A percentile compares a stretch with the other conserved stretches of the same genome.
phyloP scores from a whole-genome alignment of 176 grass and related monocot species.

The Tuctoria greenei region DNA sequence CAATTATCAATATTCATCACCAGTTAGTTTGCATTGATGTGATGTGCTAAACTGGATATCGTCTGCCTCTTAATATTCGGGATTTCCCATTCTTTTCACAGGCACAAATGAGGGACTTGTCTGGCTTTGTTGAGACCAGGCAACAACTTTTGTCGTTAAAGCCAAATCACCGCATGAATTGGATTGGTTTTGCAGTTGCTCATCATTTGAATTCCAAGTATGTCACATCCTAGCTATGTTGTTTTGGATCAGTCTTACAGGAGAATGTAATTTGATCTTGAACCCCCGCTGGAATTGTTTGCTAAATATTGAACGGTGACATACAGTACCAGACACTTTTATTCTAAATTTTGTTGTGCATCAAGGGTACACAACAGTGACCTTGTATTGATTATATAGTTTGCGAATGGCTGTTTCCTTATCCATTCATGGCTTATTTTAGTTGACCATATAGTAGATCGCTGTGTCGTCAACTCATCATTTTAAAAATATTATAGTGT shows the following conservation, averaged over 20 bases:
- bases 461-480: conserved; percentile 1
- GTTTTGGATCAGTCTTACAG: conserved; percentile 11
- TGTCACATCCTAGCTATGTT: conserved; percentile 17
- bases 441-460: not conserved
- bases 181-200: conserved; percentile 97
- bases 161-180: conserved; percentile 99
- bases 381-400: not conserved
- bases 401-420: not conserved
- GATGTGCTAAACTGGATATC: not conserved
- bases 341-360: conserved; percentile 13
- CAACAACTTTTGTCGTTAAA: conserved; percentile 91
- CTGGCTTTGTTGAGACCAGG: conserved; percentile 98
- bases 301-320: conserved; percentile 1
- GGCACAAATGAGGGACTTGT: conserved; percentile 97
- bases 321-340: not conserved
- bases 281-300: not conserved
- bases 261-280: not conserved
- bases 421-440: conserved; percentile 14
- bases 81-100: conserved; percentile 32
- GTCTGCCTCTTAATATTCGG: conserved; percentile 21
- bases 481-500: conserved; percentile 4
- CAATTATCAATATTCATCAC: not conserved
- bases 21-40: not conserved
- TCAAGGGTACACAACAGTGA: not conserved
- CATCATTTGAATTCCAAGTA: conserved; percentile 99